Base-by-base conservation (phyloP, 1,284 basidiomycete genomes). In the Flammula alnicola region DNA sequence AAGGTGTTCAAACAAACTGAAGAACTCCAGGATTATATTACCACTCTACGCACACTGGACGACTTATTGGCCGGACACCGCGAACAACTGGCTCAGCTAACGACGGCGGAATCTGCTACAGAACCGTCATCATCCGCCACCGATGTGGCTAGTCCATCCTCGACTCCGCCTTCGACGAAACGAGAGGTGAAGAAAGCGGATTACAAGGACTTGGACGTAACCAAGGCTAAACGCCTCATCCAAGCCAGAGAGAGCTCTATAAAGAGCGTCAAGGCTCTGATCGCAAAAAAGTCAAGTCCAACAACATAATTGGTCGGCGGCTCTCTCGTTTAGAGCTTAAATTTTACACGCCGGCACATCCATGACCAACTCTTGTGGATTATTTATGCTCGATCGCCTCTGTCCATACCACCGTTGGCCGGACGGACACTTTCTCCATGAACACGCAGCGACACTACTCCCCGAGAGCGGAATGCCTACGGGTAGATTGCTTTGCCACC, bases 1-100 rank as follows among this genome's bases (percentile, higher is more conserved):
- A 76, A 76, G 19, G 69, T 72, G 23, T 88, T 90, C 73, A 81
- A 81, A 53, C 72, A 75, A 30, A 70, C 78, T 38, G 88, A 91
- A 51, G 83, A 88, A 52, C 71, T 88, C 45, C 76, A 79, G 12
- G 82, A 84, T 29, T 76, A 70, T 50, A 68, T 88, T 16, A 64
- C 76, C 4, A 80, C 80, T 16, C 69, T 92, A n/a, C 65, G 62
- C 3, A 78, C 73, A 1, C 72, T 91, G 17, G 90, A 92, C 60
- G 77, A 76, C 33, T 71, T 84, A 17, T 71, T 92, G 27, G 68
- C 72, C 2, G 68, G 73, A 12, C 69, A 88, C 23, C 81, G 88
- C 5, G 61, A 67, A 5, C 75, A 84, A 49, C 67, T 84, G 11
- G 71, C 75, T n/a, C 29, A 54, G 27, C 39, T 61, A 36, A 57